Percentiles rank a stretch among this genome's conserved stretches.
phyloP scores from a whole-genome alignment of 805 yeast species.

The Danielia oregonensis region DNA sequence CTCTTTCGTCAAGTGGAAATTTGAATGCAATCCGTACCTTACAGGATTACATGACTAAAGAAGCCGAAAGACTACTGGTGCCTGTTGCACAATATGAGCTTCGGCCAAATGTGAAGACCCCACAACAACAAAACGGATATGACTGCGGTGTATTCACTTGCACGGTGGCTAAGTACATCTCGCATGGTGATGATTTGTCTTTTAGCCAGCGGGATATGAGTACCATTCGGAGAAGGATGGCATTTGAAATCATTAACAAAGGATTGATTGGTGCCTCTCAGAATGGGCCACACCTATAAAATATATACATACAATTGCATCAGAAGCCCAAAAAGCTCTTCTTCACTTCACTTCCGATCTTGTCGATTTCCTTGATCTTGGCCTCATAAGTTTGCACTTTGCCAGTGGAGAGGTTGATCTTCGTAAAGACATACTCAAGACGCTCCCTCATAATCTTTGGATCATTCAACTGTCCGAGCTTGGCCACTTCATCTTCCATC shows the following conservation, averaged over 20 bases:
- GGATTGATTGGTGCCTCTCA: conserved; percentile 20
- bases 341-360: conserved; percentile 1
- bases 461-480: conserved; percentile 49
- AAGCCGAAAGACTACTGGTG: conserved; percentile 48
- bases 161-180: conserved; percentile 62
- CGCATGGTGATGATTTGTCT: conserved; percentile 46
- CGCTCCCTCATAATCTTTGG: conserved; percentile 57
- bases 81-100: conserved; percentile 22
- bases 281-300: conserved; percentile 9
- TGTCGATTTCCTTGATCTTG: conserved; percentile 20
- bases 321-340: conserved; percentile 12
- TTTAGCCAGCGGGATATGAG: conserved; percentile 71
- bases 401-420: conserved; percentile 59
- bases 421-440: conserved; percentile 60
- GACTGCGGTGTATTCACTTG: conserved; percentile 97
- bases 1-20: conserved; percentile 52
- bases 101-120: conserved; percentile 41
- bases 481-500: conserved; percentile 69
- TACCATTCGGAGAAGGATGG: conserved; percentile 63
- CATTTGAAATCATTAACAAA: conserved; percentile 48
- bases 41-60: conserved; percentile 61
- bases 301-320: conserved; percentile 1
- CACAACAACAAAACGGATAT: conserved; percentile 84
- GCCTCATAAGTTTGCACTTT: conserved; percentile 32
- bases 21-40: conserved; percentile 42